Base-by-base conservation (phyloP, 2,329 filamentous ascomycete species). In the Aspergillus clavatus region DNA sequence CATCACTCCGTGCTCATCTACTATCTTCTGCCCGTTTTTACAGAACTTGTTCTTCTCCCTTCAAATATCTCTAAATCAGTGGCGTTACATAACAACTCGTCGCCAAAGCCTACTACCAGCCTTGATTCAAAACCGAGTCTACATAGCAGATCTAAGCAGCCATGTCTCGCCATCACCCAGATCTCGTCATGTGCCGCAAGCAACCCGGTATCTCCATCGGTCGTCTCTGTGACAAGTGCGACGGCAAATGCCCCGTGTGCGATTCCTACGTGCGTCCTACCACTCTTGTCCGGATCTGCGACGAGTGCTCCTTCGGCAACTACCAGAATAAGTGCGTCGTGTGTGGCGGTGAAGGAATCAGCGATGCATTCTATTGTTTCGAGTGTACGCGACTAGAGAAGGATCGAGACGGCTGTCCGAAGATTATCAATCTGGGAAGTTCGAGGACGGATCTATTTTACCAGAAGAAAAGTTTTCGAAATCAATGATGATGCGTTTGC, bases 311-410 rank as follows among this genome's bases (percentile, higher is more conserved):
- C 67, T 98, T 98, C 70, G 93, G 93, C 65, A 98, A 98, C 79
- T 98, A 96, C 77, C 93, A 97, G 75, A 98, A 98, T 77, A 98
- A 98, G 72, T 98, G 93, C 68, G 89, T 98, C 57, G 93, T 98
- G 35, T 98, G 93, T 72, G 93, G 93, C 67, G 93, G 93, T 59
- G 93, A 97, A 73, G 93, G 93, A 23, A 98, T 98, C 67, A 93
- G 87, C 26, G 93, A 98, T 68, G 93, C 93, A 40, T 97, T 97
- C 71, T 98, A 98, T 76, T 98, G 93, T 77, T 97, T 97, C 66
- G 93, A 98, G 72, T 98, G 93, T 69, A 98, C 93, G 47, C 81
- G 93, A 6, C 74, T 98, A 12, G 93, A 98, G 69, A 98, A 97
- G 72, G 93, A 98, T 67, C 78, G 93, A 50, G 93, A 98, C 66